These are phyloP conservation scores for Rhodotorula diobovata DNA, from an alignment of 768 basidiomycete genomes.

Conservation along the genomic window DNA sequence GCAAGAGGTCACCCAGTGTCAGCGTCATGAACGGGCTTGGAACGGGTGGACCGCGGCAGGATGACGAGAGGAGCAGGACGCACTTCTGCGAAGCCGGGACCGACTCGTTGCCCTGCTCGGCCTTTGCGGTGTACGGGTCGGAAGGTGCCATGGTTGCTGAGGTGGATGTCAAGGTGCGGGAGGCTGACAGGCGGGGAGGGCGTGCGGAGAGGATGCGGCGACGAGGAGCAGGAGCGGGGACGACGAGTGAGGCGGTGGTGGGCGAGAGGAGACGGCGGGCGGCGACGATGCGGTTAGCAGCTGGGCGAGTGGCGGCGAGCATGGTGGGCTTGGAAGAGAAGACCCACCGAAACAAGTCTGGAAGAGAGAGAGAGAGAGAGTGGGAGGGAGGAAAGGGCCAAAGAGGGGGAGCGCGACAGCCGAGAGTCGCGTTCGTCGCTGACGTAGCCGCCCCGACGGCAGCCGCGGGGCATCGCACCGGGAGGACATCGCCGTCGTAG, in stretches of 20 bases:
- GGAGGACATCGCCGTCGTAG: too few relatives aligned
- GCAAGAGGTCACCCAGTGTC: too few relatives aligned
- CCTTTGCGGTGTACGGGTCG: constrained; percentile 39
- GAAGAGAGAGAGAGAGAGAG: background rate
- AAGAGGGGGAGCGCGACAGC: too few relatives aligned
- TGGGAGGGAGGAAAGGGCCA: background rate
- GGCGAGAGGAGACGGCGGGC: background rate
- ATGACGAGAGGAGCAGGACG: background rate
- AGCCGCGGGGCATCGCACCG: too few relatives aligned
- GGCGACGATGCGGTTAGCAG: background rate
- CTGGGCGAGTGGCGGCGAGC: too few relatives aligned
- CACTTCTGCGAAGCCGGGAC: constrained; percentile 29
- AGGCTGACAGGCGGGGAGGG: background rate
- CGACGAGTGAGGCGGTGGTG: background rate
- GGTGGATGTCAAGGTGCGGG: background rate
- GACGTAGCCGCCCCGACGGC: too few relatives aligned
- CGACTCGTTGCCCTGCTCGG: background rate
- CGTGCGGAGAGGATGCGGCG: too few relatives aligned
- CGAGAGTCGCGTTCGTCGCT: too few relatives aligned
- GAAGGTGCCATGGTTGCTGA: background rate
- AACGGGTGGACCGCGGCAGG: background rate
- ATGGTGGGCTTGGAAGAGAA: background rate
- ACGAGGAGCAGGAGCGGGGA: background rate
- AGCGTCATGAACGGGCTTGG: too few relatives aligned
- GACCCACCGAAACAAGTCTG: background rate